Conservation (phyloP, 768 basidiomycete species). For the Lactifluus echinatus region DNA sequence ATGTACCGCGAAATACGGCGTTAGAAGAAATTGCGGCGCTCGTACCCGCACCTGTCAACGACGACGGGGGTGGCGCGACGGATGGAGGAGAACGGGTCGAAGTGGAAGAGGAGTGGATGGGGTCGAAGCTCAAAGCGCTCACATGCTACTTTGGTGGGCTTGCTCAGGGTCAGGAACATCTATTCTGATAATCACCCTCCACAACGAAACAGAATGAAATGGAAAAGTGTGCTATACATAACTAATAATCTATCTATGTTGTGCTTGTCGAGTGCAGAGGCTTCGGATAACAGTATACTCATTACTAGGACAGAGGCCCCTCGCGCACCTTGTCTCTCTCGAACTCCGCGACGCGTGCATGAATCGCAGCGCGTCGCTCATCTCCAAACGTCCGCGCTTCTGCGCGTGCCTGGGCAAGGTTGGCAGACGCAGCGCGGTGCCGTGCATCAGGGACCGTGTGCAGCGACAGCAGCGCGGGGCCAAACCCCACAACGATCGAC, state of each 20-base stretch:
- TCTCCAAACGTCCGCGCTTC: conserved; percentile 50
- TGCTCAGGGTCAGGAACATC: conserved; percentile 52
- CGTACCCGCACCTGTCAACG: conserved; percentile 21
- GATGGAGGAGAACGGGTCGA: conserved; percentile 54
- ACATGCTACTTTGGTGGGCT: conserved; percentile 93
- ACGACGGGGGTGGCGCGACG: background rate
- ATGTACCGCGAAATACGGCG: conserved; percentile 73
- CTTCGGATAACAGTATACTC: background rate
- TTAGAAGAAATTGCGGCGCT: conserved; percentile 63
- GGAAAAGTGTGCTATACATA: background rate
- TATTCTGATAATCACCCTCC: conserved; percentile 34
- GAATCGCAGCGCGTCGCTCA: conserved; percentile 43
- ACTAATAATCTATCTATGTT: background rate
- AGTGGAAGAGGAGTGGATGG: conserved; percentile 97
- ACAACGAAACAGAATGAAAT: background rate
- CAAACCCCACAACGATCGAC: conserved; percentile 39
- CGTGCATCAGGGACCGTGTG: conserved; percentile 31
- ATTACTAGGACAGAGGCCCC: background rate
- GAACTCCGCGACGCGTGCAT: conserved; percentile 37
- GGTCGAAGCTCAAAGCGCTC: conserved; percentile 83
- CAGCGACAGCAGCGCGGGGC: conserved; percentile 35
- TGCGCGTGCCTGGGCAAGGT: conserved; percentile 48
- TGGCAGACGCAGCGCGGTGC: conserved; percentile 45
- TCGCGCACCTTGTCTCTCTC: conserved; percentile 17
- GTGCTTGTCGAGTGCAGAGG: background rate